Evolutionary conservation across 2,329 filamentous ascomycete species (phyloP).

Genomic region (Aspergillus felis): DNA sequence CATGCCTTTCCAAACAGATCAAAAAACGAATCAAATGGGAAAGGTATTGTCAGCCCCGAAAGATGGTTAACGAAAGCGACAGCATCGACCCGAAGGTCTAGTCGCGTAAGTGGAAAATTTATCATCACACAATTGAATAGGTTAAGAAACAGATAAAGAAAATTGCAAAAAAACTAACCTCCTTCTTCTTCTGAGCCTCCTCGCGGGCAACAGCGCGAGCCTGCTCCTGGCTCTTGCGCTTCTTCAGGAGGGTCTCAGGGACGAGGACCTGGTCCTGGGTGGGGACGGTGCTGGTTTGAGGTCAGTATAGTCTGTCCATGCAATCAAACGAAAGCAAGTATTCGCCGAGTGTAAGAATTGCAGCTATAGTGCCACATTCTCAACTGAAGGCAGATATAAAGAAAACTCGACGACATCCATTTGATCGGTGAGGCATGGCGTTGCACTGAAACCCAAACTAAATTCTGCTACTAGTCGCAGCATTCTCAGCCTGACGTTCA

Average conservation of each 20-base stretch:
- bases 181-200: constrained; percentile 80
- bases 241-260: constrained; percentile 99
- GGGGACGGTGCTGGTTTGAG: constrained; percentile 71
- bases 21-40: constrained; percentile 13
- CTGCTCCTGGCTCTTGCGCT: constrained; percentile 99
- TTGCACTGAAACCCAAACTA: constrained; percentile 2
- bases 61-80: constrained; percentile 63
- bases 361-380: constrained; percentile 89
- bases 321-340: constrained; percentile 59
- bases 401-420: constrained; percentile 75
- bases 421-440: constrained; percentile 69
- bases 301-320: constrained; percentile 78
- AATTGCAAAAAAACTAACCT: constrained; percentile 59
- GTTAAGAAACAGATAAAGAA: constrained; percentile 23
- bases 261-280: constrained; percentile 95
- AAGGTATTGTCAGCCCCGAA: constrained; percentile 68
- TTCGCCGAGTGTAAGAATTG: constrained; percentile 85
- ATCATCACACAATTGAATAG: constrained; percentile 68
- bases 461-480: constrained; percentile 20
- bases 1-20: constrained; percentile 10
- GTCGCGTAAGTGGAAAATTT: constrained; percentile 76
- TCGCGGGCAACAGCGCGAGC: constrained; percentile 83
- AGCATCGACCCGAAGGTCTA: constrained; percentile 92
- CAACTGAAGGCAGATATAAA: constrained; percentile 58
- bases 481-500: constrained; percentile 27